Evolutionary conservation across 345 rosid genomes (phyloP).

Genomic region (Citrus cavaleriei): DNA sequence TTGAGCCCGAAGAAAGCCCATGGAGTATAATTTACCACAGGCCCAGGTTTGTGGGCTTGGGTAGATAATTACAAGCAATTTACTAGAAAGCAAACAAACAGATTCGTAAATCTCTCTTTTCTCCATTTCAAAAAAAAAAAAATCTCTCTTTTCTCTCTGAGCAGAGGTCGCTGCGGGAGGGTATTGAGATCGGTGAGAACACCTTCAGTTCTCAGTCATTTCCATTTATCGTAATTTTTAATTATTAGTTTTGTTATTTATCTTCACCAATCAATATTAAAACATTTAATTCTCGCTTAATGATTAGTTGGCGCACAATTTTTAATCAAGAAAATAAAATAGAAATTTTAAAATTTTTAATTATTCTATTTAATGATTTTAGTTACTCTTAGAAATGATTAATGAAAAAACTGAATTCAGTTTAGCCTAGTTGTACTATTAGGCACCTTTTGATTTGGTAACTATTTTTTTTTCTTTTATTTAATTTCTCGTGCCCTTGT

Average conservation of each 20-base stretch:
- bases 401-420: background rate
- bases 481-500: background rate
- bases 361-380: background rate
- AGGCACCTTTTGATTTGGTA: background rate
- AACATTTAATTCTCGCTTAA: background rate
- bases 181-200: conserved; percentile 35
- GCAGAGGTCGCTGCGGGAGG: conserved; percentile 33
- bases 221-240: background rate
- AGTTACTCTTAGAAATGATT: background rate
- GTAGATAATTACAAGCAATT: background rate
- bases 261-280: background rate
- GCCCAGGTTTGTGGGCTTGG: background rate
- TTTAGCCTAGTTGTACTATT: background rate
- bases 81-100: background rate
- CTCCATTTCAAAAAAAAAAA: no score
- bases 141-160: background rate
- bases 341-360: background rate
- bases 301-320: background rate
- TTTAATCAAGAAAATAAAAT: background rate
- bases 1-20: background rate
- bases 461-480: background rate
- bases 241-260: background rate
- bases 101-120: background rate
- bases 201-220: background rate
- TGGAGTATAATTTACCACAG: background rate